Base-by-base conservation (phyloP, 23 red algal species). In the Agarophyton chilense region DNA sequence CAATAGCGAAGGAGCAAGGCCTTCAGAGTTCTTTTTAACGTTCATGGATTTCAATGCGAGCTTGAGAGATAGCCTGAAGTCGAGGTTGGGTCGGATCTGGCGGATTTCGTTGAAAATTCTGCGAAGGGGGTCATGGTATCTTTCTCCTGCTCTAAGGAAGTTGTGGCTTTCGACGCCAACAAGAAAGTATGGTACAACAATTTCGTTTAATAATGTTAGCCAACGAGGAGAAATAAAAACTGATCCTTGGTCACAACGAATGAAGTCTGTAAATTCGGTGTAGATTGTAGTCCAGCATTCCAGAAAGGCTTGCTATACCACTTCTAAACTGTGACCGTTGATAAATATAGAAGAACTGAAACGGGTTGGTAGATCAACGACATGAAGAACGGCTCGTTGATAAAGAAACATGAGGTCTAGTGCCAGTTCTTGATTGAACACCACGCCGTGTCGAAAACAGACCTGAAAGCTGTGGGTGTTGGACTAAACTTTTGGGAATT, bases 101-200 rank as follows among this genome's bases (percentile, higher is more conserved):
- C 47, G 22, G 18, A 81, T 34, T 19, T 81, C 60, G 25, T 4
- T 43, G 51, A 61, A 81, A 18, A 58, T 53, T 40, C 28, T 3
- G 32, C 81, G 81, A 68, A 71, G 29, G n/a, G 60, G 60, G 41
- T 86, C 60, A 43, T 86, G 60, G 26, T 86, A 86, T 43, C 60
- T 41, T 38, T 86, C 81, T 51, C 81, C 60, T 18, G 52, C 24
- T 5, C 60, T 60, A 34, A 86, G 6, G 22, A 35, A 72, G 81
- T 71, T 86, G 61, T 86, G 81, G 35, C 22, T 40, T 71, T 86
- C 60, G 39, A 72, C 26, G 2, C 39, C 60, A 2, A 34, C 6
- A 1, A 71, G 19, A 43, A 16, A 7, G n/a, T 44, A 25, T 4
- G 3, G 14, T 10, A 86, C 46, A 16, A 57, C 58, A 22, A n/a